Evolutionary conservation across 2,329 filamentous ascomycete genomes (phyloP).

Genomic region (Geoglossum cookeanum): DNA sequence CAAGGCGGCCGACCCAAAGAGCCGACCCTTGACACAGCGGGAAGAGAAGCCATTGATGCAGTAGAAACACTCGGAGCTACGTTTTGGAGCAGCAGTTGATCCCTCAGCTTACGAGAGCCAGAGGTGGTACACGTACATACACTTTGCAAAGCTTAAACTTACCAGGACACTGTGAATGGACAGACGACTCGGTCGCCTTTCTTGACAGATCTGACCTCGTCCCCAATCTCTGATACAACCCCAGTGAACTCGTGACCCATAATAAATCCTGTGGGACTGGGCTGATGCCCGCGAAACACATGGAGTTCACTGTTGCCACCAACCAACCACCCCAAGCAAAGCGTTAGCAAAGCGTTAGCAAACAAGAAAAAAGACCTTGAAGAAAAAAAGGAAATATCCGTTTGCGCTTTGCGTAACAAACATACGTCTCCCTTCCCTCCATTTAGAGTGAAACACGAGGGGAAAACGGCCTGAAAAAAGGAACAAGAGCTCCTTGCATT

Average conservation of each 20-base stretch:
- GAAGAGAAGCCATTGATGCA: slow-evolving; percentile 60
- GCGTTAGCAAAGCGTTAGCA: not conserved
- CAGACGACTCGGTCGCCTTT: slow-evolving; percentile 63
- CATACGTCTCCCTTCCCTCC: too few species aligned
- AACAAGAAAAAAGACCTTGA: not conserved
- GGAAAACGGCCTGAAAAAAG: too few species aligned
- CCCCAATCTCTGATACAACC: slow-evolving; percentile 46
- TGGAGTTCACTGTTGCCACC: slow-evolving; percentile 51
- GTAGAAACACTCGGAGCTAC: slow-evolving; percentile 59
- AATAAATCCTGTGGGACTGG: slow-evolving; percentile 42
- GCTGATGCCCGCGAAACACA: slow-evolving; percentile 65
- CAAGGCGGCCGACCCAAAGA: slow-evolving; percentile 51
- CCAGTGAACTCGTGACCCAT: slow-evolving; percentile 84
- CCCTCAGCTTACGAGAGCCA: not conserved
- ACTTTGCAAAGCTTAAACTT: slow-evolving; percentile 14
- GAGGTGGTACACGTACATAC: not conserved
- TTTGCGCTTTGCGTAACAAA: too few species aligned
- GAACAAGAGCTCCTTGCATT: too few species aligned
- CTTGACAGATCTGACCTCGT: slow-evolving; percentile 45
- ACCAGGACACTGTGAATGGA: slow-evolving; percentile 71
- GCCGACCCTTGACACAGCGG: slow-evolving; percentile 47
- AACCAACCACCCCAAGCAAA: not conserved
- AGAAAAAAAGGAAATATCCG: not conserved
- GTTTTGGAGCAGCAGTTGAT: slow-evolving; percentile 6
- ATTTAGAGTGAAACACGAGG: too few species aligned